Evolutionary conservation across 371 early-diverging fungal genomes (phyloP).

Genomic region (Amoeboaphelidium occidentale): DNA sequence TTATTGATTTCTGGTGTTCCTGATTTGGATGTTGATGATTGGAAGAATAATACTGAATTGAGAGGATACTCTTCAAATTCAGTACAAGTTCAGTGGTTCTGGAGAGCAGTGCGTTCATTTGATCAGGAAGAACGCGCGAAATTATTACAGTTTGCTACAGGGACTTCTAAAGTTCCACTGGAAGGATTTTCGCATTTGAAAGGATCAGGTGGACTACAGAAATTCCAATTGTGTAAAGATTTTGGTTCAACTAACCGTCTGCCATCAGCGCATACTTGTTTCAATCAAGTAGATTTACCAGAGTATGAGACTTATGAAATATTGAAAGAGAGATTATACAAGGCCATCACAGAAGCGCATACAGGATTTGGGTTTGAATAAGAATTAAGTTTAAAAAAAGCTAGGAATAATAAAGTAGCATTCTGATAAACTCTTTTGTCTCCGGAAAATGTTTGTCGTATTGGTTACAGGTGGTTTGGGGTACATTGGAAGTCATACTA

Average conservation of each 20-base stretch:
- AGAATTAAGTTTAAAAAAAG: too few relatives aligned
- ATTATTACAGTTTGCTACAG: conserved; percentile 92
- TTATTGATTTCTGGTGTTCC: conserved; percentile 92
- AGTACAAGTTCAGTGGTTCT: conserved; percentile 94
- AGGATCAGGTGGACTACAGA: conserved; percentile 80
- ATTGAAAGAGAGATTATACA: conserved; percentile 53
- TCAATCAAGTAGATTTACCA: conserved; percentile 95
- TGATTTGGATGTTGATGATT: conserved; percentile 96
- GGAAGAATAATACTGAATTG: conserved; percentile 95
- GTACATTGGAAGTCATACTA: conserved; percentile 72
- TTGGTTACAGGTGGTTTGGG: conserved; percentile 78
- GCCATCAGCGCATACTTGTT: conserved; percentile 96
- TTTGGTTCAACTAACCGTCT: conserved; percentile 61
- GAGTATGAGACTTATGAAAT: conserved; percentile 81
- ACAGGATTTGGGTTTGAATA: conserved; percentile 84
- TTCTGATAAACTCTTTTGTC: too few relatives aligned
- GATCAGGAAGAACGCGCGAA: conserved; percentile 92
- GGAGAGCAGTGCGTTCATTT: conserved; percentile 94
- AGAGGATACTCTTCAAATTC: conserved; percentile 59
- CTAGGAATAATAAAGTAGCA: too few relatives aligned
- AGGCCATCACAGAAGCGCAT: conserved; percentile 80
- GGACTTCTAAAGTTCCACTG: conserved; percentile 91
- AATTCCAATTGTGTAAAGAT: conserved; percentile 96
- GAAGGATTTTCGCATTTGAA: conserved; percentile 87
- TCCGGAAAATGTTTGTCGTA: too few relatives aligned